These are phyloP conservation scores for Corylus heterophylla DNA, from an alignment of 306 rosid genomes.

Conservation along the genomic window DNA sequence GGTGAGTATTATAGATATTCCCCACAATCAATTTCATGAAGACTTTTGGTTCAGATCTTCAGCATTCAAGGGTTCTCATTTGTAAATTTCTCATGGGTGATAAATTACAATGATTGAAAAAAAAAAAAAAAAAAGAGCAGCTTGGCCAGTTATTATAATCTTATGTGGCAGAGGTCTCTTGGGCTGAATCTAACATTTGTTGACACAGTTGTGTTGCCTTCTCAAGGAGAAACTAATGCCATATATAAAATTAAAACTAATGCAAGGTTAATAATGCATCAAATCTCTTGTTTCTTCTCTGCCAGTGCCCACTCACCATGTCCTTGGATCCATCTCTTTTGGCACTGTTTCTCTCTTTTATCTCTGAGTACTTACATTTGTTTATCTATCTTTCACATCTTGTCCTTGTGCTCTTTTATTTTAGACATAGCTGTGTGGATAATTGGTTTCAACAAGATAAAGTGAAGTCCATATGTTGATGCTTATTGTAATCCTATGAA, in stretches of 20 bases:
- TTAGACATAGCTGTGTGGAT: background rate
- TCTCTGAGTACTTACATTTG: background rate
- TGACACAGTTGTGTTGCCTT: background rate
- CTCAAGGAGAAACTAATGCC: background rate
- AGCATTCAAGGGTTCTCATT: constrained; percentile 14
- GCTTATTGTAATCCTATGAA: background rate
- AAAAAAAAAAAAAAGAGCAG: no score
- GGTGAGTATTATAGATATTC: constrained; percentile 40
- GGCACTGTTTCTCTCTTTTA: background rate
- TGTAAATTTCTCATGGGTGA: background rate
- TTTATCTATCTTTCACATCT: background rate
- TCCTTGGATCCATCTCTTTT: background rate
- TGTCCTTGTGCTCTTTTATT: background rate
- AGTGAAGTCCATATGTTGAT: constrained; percentile 2
- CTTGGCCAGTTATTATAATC: background rate
- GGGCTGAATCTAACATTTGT: background rate
- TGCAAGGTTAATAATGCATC: background rate
- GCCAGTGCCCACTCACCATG: background rate
- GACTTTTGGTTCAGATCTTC: constrained; percentile 8
- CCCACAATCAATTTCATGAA: constrained; percentile 13
- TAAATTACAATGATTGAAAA: no score
- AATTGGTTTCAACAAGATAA: background rate
- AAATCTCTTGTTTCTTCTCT: background rate
- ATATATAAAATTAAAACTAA: no score
- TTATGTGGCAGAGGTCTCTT: background rate